Conservation (phyloP, 2,329 filamentous ascomycete species). For the Epichloe typhina region DNA sequence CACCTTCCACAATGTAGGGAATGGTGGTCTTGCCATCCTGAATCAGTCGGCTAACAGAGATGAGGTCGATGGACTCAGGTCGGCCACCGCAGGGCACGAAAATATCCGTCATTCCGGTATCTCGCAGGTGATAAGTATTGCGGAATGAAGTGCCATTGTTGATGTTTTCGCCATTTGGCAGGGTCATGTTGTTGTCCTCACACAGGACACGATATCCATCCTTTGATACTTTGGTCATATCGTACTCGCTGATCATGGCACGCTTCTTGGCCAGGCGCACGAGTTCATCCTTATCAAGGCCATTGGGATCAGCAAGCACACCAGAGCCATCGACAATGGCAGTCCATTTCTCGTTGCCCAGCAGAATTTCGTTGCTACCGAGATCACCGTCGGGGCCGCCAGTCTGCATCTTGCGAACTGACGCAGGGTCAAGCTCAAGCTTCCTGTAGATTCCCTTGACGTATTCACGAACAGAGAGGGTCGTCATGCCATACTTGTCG, state of each 20-base stretch:
- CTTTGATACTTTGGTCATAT: conserved; percentile 70
- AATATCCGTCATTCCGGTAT: conserved; percentile 62
- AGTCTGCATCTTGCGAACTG: conserved; percentile 89
- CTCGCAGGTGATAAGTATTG: conserved; percentile 89
- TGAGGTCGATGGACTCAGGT: conserved; percentile 90
- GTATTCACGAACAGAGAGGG: conserved; percentile 88
- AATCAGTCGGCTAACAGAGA: conserved; percentile 77
- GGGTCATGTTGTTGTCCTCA: conserved; percentile 77
- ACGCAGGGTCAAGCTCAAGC: conserved; percentile 72
- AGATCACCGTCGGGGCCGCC: conserved; percentile 94
- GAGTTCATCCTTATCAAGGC: conserved; percentile 74
- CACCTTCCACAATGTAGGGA: conserved; percentile 93
- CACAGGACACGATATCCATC: conserved; percentile 86
- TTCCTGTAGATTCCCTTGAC: conserved; percentile 96
- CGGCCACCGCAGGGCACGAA: conserved; percentile 96
- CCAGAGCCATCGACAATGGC: conserved; percentile 93
- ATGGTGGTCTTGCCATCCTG: conserved; percentile 75
- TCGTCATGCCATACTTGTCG: conserved; percentile 95
- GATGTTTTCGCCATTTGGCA: conserved; percentile 76
- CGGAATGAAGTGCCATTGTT: conserved; percentile 91
- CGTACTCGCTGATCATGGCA: conserved; percentile 81
- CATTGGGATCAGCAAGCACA: conserved; percentile 85
- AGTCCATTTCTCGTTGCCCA: conserved; percentile 91
- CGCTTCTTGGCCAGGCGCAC: conserved; percentile 72
- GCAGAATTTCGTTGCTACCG: conserved; percentile 93